Conservation (phyloP, 1,139 yeast genomes). For the Yamadazyma aaseri region DNA sequence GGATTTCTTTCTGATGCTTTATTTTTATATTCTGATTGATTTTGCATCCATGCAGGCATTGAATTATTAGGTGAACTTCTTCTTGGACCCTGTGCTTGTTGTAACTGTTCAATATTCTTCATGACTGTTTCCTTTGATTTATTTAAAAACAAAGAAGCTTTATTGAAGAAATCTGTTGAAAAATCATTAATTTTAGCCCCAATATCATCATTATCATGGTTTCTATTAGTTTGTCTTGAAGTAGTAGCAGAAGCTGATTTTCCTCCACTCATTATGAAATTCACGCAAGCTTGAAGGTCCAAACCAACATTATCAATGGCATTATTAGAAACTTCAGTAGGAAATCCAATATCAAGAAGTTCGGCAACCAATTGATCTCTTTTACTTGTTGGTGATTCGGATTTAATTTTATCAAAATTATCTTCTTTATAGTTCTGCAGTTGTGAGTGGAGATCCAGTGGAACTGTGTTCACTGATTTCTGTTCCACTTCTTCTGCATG, state of each 20-base stretch:
- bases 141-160: slow-evolving; percentile 60
- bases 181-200: slow-evolving; percentile 51
- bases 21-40: slow-evolving; percentile 49
- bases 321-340: slow-evolving; percentile 55
- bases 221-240: slow-evolving; percentile 4
- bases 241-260: slow-evolving; percentile 17
- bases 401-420: not conserved
- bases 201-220: slow-evolving; percentile 14
- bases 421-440: not conserved
- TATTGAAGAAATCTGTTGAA: slow-evolving; percentile 60
- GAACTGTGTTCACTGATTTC: slow-evolving; percentile 1
- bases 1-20: slow-evolving; percentile 37
- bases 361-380: slow-evolving; percentile 63
- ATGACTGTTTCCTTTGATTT: slow-evolving; percentile 62
- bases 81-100: slow-evolving; percentile 23
- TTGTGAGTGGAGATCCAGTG: not conserved
- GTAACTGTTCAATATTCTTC: slow-evolving; percentile 64
- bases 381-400: slow-evolving; percentile 2
- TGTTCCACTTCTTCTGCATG: slow-evolving; percentile 14
- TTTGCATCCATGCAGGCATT: slow-evolving; percentile 80
- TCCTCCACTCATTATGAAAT: slow-evolving; percentile 54
- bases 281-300: slow-evolving; percentile 66
- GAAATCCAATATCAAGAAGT: slow-evolving; percentile 77
- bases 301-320: slow-evolving; percentile 62
- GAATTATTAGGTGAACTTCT: slow-evolving; percentile 29